A percentile compares a stretch with the other conserved stretches of the same genome.
Evolutionary conservation across 73 alveolate species (phyloP).

Genomic region (Paraurostyla sp.): DNA sequence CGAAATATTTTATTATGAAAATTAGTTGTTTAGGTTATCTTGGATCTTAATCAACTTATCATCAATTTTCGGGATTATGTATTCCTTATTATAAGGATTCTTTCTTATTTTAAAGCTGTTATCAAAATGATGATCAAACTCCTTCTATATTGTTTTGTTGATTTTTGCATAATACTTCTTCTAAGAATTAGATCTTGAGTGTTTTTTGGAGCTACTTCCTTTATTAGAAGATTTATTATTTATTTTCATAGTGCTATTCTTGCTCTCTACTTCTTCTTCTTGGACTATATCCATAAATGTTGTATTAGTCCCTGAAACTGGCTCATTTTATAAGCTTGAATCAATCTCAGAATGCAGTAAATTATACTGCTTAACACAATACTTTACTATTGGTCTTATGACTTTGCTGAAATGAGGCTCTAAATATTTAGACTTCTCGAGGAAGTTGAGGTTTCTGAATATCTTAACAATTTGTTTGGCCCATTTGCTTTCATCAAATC

Average conservation of each 20-base stretch:
- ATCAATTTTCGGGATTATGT: no score
- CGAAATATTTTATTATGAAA: no score
- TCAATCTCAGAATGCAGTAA: neutral
- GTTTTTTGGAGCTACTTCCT: neutral
- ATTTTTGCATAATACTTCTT: no score
- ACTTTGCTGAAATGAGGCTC: constrained; percentile 30
- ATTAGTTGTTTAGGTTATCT: no score
- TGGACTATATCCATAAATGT: constrained; percentile 33
- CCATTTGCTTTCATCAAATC: constrained; percentile 52
- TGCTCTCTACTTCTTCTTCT: constrained; percentile 19
- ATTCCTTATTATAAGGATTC: no score
- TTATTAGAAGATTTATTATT: neutral
- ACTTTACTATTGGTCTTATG: neutral
- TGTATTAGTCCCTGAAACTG: neutral
- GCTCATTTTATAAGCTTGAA: neutral
- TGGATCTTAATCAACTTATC: no score
- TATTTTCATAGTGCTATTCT: neutral
- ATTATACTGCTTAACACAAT: neutral
- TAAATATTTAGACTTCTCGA: constrained; percentile 40
- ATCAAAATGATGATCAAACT: no score
- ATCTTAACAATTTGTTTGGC: constrained; percentile 21
- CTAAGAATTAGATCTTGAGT: constrained; percentile 2
- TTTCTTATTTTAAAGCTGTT: no score
- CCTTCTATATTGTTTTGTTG: no score
- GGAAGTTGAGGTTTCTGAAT: neutral